Conservation (phyloP, 768 basidiomycete genomes). For the Hygrophorus russula region DNA sequence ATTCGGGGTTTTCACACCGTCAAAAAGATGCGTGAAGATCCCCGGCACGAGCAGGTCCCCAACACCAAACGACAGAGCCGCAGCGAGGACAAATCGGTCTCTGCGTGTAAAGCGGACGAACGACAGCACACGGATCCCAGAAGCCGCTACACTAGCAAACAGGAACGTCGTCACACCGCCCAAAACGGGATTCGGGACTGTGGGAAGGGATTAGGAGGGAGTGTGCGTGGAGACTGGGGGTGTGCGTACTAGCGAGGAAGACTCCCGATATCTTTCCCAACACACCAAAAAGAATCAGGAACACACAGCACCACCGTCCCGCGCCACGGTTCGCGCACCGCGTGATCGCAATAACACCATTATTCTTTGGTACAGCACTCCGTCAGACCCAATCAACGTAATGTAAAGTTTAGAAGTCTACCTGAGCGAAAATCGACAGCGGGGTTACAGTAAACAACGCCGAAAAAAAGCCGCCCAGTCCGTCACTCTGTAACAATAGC, state of each 20-base stretch:
- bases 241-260: slow-evolving; percentile 49
- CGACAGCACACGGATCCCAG: slow-evolving; percentile 56
- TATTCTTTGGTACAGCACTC: slow-evolving; percentile 50
- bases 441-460: slow-evolving; percentile 77
- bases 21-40: slow-evolving; percentile 63
- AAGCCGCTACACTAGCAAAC: slow-evolving; percentile 63
- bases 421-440: not conserved
- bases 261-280: slow-evolving; percentile 77
- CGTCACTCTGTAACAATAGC: slow-evolving; percentile 47
- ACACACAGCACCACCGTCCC: slow-evolving; percentile 68
- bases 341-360: slow-evolving; percentile 75
- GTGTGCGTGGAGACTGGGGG: not conserved
- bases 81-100: slow-evolving; percentile 37
- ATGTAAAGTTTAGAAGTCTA: too few relatives aligned
- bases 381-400: too few relatives aligned
- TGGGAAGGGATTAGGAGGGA: not conserved
- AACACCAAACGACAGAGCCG: slow-evolving; percentile 57
- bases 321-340: slow-evolving; percentile 75
- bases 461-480: slow-evolving; percentile 70
- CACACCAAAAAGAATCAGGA: slow-evolving; percentile 72
- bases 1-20: slow-evolving; percentile 40
- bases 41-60: slow-evolving; percentile 58
- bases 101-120: too few relatives aligned
- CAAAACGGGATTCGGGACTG: slow-evolving; percentile 63
- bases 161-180: slow-evolving; percentile 85